Percentiles rank a stretch among this genome's conserved stretches.
Evolutionary conservation across 2,329 filamentous ascomycete genomes (phyloP).

Genomic region (Magnaporthiopsis rhizophila): DNA sequence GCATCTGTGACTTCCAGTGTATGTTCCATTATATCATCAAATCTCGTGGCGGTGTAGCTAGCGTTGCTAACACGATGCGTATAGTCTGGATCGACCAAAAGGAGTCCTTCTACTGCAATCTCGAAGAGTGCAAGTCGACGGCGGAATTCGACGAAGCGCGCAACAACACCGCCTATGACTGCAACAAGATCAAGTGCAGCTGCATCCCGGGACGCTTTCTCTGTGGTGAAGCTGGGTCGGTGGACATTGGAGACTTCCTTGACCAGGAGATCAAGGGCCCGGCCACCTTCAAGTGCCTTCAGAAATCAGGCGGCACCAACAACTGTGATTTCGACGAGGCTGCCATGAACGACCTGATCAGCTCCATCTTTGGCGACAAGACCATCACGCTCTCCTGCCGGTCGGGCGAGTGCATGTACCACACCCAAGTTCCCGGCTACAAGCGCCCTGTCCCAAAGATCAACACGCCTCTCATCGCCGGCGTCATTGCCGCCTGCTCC

Average conservation of each 20-base stretch:
- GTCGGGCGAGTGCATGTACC: conserved; percentile 86
- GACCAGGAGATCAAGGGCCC: conserved; percentile 77
- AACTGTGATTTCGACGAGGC: conserved; percentile 83
- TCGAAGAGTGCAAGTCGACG: conserved; percentile 70
- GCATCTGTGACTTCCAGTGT: conserved; percentile 93
- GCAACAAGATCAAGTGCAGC: conserved; percentile 74
- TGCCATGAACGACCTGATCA: conserved; percentile 85
- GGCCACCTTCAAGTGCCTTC: conserved; percentile 70
- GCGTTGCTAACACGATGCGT: background rate
- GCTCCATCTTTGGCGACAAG: conserved; percentile 79
- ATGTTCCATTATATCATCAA: conserved; percentile 23
- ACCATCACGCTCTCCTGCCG: conserved; percentile 79
- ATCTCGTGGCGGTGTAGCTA: background rate
- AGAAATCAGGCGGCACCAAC: conserved; percentile 53
- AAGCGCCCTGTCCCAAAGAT: conserved; percentile 83
- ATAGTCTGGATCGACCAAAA: conserved; percentile 90
- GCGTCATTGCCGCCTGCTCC: conserved; percentile 78
- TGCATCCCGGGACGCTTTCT: conserved; percentile 91
- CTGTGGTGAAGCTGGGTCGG: conserved; percentile 82
- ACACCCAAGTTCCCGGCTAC: conserved; percentile 89
- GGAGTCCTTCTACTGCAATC: conserved; percentile 93
- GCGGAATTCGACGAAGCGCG: conserved; percentile 59
- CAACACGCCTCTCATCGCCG: conserved; percentile 92
- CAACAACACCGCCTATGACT: conserved; percentile 81
- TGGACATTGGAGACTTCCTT: conserved; percentile 88